Evolutionary conservation across 73 alveolate genomes (phyloP), one percentile per base, ranked within the genome.

Genomic region (Breviolum minutum): DNA sequence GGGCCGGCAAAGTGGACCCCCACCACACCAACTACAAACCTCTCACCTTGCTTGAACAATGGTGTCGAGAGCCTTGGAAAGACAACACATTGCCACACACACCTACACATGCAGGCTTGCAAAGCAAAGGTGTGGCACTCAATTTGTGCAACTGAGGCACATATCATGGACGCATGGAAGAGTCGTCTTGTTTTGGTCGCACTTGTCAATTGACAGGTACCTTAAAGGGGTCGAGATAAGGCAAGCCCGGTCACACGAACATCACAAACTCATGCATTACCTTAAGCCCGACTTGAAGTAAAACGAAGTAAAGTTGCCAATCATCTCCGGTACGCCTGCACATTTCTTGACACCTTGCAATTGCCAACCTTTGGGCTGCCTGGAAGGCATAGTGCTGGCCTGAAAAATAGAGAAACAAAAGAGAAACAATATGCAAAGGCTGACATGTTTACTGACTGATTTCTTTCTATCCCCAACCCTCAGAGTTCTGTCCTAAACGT

Each of bases 1-100:
- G 87, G 87, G 87, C 87, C 87, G 27, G 87, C 87, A 77, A 77
- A 77, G 30, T 77, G 87, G 16, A 77, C 63, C 2, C 87, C 87
- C 63, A 77, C 63, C 61, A 77, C 87, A 4, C 87, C 87, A 10
- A 77, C 87, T 4, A 77, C 87, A 77, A 77, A 77, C 64, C 87
- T 61, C 6, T n/a, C 87, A 2, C 66, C 87, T 26, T n/a, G 64
- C 63, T 77, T 77, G 66, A 77, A 77, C 87, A 77, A 29, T 29
- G 62, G 26, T 6, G 87, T 77, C 7, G 87, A 61, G 27, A 77
- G 26, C 87, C 87, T 77, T 77, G 87, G 87, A 61, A 29, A 8
- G 87, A 0, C 6, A 1, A 5, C 17, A 12, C n/a, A 9, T 3
- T 22, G 1, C n/a, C n/a, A 5, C 17, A 77, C 26, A 6, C 17